Base-by-base conservation (phyloP, 1,139 yeast species). In the Blastobotrys serpentis region DNA sequence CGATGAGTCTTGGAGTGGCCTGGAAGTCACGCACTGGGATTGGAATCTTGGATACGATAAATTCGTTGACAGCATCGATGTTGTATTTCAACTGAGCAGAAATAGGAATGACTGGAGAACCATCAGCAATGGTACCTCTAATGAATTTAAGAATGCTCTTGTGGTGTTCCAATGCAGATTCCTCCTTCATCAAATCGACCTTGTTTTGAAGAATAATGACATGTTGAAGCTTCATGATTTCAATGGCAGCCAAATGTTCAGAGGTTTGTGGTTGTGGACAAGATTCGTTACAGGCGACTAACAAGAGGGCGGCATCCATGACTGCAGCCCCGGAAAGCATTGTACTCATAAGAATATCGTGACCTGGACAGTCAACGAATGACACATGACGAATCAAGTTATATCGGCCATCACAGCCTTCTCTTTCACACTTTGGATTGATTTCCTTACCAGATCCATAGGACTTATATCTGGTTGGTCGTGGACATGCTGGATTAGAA, bases 301-400 rank as follows among this genome's bases (percentile, higher is more conserved):
- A 79, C 64, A 94, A 76, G 55, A 94, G 76, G 11, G 99, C 99
- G 51, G 98, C 99, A 72, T 94, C 99, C 99, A 94, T 94, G 59
- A 94, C 98, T 13, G 99, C 99, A 37, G 99, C 99, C 69, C 99
- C 99, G 44, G 98, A 90, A 81, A 94, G 84, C 99, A 94, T 94
- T 60, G 98, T 94, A 79, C 98, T 89, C 98, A 94, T 94, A 70
- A 94, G 84, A 76, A 94, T 92, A 78, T 94, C 99, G 86, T 94
- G 99, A 69, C 98, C 99, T 52, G 99, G 99, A 76, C 98, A 94
- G 77, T 94, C 99, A 53, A 94, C 98, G 63, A 94, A 94, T 5
- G 97, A 89, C 49, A 94, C 98, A 68, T 94, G 99, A 73, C 99
- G 88, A 44, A 89, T 82, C 59, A 94, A 77, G 63, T 81, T 79